Evolutionary conservation across 164 flowering plant species (phyloP).

Genomic region (Magnolia kwangsiensis): DNA sequence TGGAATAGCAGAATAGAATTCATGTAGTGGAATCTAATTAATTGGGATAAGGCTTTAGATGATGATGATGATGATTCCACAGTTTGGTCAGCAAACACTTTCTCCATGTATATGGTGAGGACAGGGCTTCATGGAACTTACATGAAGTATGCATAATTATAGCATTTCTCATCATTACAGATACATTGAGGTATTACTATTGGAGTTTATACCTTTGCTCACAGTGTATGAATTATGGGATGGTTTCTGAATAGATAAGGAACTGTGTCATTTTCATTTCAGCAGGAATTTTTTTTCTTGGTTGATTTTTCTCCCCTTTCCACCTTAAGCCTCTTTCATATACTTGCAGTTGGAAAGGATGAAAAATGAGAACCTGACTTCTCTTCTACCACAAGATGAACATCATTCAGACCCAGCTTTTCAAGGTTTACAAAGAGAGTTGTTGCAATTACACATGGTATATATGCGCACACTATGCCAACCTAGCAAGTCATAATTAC

Average conservation of each 20-base stretch:
- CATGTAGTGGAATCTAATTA: too few species aligned
- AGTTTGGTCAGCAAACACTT: too few species aligned
- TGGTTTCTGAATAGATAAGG: conserved; percentile 2
- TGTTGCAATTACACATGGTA: conserved; percentile 62
- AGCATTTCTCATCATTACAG: too few species aligned
- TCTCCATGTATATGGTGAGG: too few species aligned
- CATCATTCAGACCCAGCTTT: conserved; percentile 22
- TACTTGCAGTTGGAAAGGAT: conserved; percentile 78
- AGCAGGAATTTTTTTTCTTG: too few species aligned
- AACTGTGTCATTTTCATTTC: neutral
- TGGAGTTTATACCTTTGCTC: neutral
- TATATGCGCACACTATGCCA: neutral
- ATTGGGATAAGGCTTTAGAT: too few species aligned
- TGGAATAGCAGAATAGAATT: too few species aligned
- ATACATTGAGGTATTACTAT: too few species aligned
- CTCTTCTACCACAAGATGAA: conserved; percentile 32
- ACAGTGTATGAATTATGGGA: neutral
- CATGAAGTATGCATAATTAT: too few species aligned
- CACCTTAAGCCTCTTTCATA: neutral
- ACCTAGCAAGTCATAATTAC: neutral
- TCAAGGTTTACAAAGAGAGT: conserved; percentile 54
- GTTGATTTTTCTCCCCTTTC: neutral
- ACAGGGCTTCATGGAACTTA: too few species aligned
- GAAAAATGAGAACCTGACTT: conserved; percentile 65
- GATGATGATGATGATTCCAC: too few species aligned